Percentiles rank a stretch among this genome's conserved stretches.
Conservation (phyloP, 225 moss, liverwort and hornwort genomes). For the Antitrichia curtipendula region DNA sequence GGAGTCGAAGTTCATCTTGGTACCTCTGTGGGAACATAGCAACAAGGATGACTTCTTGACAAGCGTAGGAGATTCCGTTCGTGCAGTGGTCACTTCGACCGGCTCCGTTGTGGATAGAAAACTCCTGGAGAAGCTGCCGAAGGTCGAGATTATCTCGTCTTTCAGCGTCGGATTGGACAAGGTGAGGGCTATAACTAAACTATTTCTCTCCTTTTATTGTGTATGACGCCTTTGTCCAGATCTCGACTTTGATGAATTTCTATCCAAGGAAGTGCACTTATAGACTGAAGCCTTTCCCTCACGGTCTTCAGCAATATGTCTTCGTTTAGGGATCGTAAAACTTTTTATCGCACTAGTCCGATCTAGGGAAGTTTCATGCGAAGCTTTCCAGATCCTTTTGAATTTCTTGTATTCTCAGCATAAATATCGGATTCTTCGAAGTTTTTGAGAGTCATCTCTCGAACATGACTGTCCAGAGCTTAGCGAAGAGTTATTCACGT, state of each 20-base stretch:
- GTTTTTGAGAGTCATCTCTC: neutral
- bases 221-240: neutral
- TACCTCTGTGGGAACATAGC: slow-evolving; percentile 38
- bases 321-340: neutral
- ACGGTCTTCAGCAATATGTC: neutral
- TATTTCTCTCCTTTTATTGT: neutral
- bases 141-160: slow-evolving; percentile 52
- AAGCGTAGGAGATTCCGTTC: slow-evolving; percentile 39
- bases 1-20: slow-evolving; percentile 46
- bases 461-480: neutral
- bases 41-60: slow-evolving; percentile 41
- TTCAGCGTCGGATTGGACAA: slow-evolving; percentile 69
- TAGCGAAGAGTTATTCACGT: neutral
- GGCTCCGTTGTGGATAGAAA: slow-evolving; percentile 7
- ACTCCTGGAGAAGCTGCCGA: slow-evolving; percentile 53
- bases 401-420: neutral
- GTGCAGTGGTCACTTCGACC: slow-evolving; percentile 29
- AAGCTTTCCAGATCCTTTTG: neutral
- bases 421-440: neutral
- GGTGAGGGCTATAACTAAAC: slow-evolving; percentile 5
- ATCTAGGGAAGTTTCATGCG: neutral
- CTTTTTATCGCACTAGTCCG: neutral
- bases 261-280: neutral
- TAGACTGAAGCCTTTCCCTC: neutral
- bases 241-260: neutral